phyloP scores from a whole-genome alignment of 1,139 yeast genomes.

The Sugiyamaella pinicola region DNA sequence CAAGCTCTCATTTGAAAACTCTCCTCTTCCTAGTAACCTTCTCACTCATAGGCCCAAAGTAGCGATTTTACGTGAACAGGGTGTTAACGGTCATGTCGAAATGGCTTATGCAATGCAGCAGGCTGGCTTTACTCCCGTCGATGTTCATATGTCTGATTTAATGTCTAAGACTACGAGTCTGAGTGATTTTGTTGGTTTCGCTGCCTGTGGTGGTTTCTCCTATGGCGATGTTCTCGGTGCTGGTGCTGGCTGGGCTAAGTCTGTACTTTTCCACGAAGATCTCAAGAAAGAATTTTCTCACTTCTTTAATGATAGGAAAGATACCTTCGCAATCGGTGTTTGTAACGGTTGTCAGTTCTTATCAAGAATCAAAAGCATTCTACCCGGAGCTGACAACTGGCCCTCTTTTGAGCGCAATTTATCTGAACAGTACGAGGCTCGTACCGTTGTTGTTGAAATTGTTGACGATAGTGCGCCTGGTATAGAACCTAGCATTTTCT shows the following conservation, averaged over 20 bases:
- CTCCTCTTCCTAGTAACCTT: constrained; percentile 40
- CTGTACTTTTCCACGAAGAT: constrained; percentile 82
- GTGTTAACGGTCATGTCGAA: constrained; percentile 97
- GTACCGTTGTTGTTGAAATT: constrained; percentile 88
- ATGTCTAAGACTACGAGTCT: constrained; percentile 72
- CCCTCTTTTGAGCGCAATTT: constrained; percentile 91
- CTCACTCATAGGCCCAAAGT: constrained; percentile 70
- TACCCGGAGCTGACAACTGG: constrained; percentile 97
- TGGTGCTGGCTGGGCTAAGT: constrained; percentile 99
- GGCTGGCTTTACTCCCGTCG: constrained; percentile 92
- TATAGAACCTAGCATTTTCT: constrained; percentile 64
- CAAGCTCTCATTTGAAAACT: constrained; percentile 63
- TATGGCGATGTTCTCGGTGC: constrained; percentile 99
- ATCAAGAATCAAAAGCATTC: constrained; percentile 80
- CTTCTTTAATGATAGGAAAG: constrained; percentile 83
- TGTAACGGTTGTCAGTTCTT: constrained; percentile 99
- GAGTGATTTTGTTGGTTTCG: constrained; percentile 84
- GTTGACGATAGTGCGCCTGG: constrained; percentile 50
- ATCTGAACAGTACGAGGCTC: constrained; percentile 96
- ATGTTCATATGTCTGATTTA: constrained; percentile 96
- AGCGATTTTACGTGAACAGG: constrained; percentile 97
- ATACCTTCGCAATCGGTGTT: constrained; percentile 98
- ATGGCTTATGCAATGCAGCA: constrained; percentile 97
- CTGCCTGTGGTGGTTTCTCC: constrained; percentile 99
- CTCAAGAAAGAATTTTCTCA: constrained; percentile 74